Evolutionary conservation across 768 basidiomycete species (phyloP).

Genomic region (Pleurotus eryngii): DNA sequence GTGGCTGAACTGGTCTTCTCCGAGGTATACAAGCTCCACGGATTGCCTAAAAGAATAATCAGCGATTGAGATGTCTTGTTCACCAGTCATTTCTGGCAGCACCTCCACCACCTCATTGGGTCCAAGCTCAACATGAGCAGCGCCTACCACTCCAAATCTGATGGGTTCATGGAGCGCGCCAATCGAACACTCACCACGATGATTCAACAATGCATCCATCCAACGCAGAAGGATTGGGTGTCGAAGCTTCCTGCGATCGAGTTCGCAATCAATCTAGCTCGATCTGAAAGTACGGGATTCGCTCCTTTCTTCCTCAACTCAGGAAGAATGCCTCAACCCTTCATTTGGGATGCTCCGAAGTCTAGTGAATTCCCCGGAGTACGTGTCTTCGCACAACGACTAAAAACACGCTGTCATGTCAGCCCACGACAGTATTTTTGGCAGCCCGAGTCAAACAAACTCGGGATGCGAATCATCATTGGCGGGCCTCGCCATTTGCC

Average conservation of each 20-base stretch:
- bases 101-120: slow-evolving; percentile 15
- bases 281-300: no score
- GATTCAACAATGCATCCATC: slow-evolving; percentile 19
- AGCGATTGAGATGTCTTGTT: neutral
- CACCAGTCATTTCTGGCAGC: slow-evolving; percentile 12
- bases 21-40: slow-evolving; percentile 21
- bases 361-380: no score
- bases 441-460: no score
- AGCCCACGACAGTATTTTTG: no score
- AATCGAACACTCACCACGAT: slow-evolving; percentile 27
- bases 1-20: slow-evolving; percentile 13
- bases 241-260: slow-evolving; percentile 15
- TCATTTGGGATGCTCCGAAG: no score
- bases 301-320: no score
- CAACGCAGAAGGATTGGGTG: slow-evolving; percentile 27
- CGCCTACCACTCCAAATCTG: slow-evolving; percentile 11
- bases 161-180: slow-evolving; percentile 11
- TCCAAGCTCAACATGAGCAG: slow-evolving; percentile 24
- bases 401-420: no score
- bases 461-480: no score
- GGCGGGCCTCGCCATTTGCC: no score
- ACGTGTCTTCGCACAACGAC: no score
- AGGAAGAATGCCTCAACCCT: no score
- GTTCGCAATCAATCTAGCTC: no score
- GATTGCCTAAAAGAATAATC: slow-evolving; percentile 23